Percentiles rank a stretch among this genome's conserved stretches.
Conservation (phyloP, 331 rosid species). For the Arachis monticola region DNA sequence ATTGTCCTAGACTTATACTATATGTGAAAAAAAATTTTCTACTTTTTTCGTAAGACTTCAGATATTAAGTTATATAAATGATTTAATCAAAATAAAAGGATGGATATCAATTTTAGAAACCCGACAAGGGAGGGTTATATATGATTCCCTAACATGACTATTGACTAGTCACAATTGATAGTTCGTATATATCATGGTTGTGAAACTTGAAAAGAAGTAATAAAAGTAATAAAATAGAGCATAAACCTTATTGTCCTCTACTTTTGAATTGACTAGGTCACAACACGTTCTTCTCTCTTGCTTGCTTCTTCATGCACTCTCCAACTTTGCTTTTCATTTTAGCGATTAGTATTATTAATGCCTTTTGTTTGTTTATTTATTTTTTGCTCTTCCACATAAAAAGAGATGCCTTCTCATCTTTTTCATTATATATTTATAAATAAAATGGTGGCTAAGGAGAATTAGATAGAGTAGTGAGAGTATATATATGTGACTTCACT, state of each 20-base stretch:
- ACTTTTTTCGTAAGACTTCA: too few species aligned
- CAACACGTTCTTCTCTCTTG: background rate
- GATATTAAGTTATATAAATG: too few species aligned
- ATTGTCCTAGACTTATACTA: too few species aligned
- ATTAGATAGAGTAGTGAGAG: conserved; percentile 37
- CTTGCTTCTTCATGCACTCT: background rate
- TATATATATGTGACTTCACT: conserved; percentile 35
- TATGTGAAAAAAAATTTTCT: too few species aligned
- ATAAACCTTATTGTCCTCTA: conserved; percentile 54
- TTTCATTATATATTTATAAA: conserved; percentile 28
- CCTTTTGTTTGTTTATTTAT: background rate
- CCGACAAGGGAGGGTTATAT: too few species aligned
- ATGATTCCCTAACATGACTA: too few species aligned
- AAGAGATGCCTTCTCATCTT: conserved; percentile 50
- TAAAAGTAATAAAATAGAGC: conserved; percentile 25
- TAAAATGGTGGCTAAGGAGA: conserved; percentile 49
- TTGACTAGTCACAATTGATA: too few species aligned
- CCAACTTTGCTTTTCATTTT: conserved; percentile 40
- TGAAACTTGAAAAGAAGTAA: conserved; percentile 23
- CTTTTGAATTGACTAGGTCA: conserved; percentile 47
- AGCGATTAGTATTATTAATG: background rate
- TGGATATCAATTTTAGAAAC: too few species aligned
- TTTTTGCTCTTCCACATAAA: conserved; percentile 25
- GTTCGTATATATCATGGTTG: conserved; percentile 26
- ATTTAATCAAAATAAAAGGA: too few species aligned